Base-by-base conservation (phyloP, 2,329 filamentous ascomycete species). In the Xylariaceae sp. region DNA sequence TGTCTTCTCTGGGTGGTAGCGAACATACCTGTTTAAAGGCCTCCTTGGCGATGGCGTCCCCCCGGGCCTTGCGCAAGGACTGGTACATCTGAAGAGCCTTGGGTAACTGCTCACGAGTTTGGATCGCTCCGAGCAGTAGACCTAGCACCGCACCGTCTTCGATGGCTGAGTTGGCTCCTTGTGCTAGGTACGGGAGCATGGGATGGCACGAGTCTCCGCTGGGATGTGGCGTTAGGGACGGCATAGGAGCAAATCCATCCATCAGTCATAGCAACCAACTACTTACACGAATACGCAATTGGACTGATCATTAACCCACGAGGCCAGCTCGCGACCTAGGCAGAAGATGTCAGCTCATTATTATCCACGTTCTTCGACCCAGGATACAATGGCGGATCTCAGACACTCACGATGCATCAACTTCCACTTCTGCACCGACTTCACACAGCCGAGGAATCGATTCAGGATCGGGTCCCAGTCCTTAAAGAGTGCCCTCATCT, bases 141-240 rank as follows among this genome's bases (percentile, higher is more conserved):
- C 81, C 81, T 0, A 85, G 60, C 0, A 82, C 78, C 0, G 80
- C 78, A 0, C 80, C 81, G 37, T 86, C 82, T 53, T 86, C 81
- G 1, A 86, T 65, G 0, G 76, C 74, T 0, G 73, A 79, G 52
- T 83, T 83, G 11, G 81, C 81, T 0, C 82, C 81, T 57, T 79
- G 82, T 0, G 76, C 81, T 18, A 78, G 65, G 47, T 77, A 75
- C 3, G 76, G 77, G 2, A 82, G 61, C 76, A 81, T 81, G 0
- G 77, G 73, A 52, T 82, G 79, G 43, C 77, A 82, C 1, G 74
- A 66, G 47, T 83, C 79, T 4, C 79, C 79, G 2, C 63, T 66
- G 31, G 4, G n/a, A n/a, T 15, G 9, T 28, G 28, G 7, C 33
- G 38, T 17, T 24, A 48, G 38, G 17, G 51, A 46, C 13, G 13